phyloP scores from a whole-genome alignment of 257 asterid genomes.

The Nyctanthes arbortristis region DNA sequence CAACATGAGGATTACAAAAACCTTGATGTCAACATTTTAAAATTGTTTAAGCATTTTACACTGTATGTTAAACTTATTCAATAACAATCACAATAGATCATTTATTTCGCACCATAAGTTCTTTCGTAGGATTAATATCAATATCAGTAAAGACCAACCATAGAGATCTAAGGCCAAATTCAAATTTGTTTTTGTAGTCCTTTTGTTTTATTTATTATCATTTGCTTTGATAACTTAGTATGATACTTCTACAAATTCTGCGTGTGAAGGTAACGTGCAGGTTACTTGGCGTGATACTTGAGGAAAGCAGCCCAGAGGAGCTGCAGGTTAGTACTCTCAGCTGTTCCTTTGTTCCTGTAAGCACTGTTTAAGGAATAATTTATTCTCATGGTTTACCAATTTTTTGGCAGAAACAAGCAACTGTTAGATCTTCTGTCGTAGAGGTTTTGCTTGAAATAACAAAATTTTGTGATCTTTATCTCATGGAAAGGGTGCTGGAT shows the following conservation, averaged over 20 bases:
- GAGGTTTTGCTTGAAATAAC: slow-evolving; percentile 90
- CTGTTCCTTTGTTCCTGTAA: slow-evolving; percentile 4
- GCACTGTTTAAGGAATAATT: slow-evolving; percentile 13
- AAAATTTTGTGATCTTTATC: slow-evolving; percentile 88
- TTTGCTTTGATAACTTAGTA: slow-evolving; percentile 11
- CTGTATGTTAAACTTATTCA: background rate
- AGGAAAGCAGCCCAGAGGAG: slow-evolving; percentile 86
- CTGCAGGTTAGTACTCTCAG: slow-evolving; percentile 60
- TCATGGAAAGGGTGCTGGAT: slow-evolving; percentile 93
- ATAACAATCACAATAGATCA: background rate
- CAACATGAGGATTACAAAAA: background rate
- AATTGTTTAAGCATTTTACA: background rate
- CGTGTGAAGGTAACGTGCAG: slow-evolving; percentile 76
- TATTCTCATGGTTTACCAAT: slow-evolving; percentile 21
- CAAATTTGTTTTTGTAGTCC: background rate
- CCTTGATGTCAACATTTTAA: background rate
- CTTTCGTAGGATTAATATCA: background rate
- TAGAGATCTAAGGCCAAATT: background rate
- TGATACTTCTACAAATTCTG: slow-evolving; percentile 15
- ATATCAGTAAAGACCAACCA: background rate
- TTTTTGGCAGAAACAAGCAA: slow-evolving; percentile 75
- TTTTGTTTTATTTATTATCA: background rate
- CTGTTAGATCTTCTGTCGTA: slow-evolving; percentile 78
- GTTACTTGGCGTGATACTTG: slow-evolving; percentile 79
- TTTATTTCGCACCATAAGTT: background rate